Evolutionary conservation across 768 basidiomycete species (phyloP).

Genomic region (Lactarius quietus): DNA sequence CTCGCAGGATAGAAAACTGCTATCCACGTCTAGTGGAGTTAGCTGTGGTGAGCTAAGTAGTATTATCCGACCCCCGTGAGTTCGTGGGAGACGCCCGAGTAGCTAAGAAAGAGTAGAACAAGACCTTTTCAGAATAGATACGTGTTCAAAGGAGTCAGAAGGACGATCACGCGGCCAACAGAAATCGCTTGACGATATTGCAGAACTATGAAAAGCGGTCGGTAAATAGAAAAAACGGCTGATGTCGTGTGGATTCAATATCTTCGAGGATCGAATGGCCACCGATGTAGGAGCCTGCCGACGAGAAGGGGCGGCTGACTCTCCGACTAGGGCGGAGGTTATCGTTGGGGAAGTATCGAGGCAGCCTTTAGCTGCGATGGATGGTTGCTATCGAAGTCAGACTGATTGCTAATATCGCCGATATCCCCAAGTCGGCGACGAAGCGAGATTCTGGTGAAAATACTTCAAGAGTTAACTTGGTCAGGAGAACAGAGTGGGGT

Average conservation of each 20-base stretch:
- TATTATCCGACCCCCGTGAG: too few species aligned
- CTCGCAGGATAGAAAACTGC: background rate
- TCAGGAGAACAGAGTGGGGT: background rate
- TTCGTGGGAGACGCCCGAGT: too few species aligned
- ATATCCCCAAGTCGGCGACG: background rate
- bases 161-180: conserved; percentile 2
- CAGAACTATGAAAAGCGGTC: background rate
- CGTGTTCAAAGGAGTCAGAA: conserved; percentile 2
- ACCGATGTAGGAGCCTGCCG: background rate
- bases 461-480: background rate
- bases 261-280: background rate
- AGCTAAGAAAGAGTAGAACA: background rate
- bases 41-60: background rate
- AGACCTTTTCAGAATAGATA: background rate
- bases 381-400: too few species aligned
- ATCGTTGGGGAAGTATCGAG: background rate
- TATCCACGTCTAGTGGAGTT: background rate
- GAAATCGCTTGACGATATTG: background rate
- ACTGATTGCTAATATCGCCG: background rate
- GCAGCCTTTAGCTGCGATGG: background rate
- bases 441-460: background rate
- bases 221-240: background rate
- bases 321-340: background rate
- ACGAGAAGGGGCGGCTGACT: background rate
- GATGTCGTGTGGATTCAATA: background rate